These are phyloP conservation scores for Nowakowskiella sp. DNA, from an alignment of 192 early-diverging fungal species.

Conservation along the genomic window DNA sequence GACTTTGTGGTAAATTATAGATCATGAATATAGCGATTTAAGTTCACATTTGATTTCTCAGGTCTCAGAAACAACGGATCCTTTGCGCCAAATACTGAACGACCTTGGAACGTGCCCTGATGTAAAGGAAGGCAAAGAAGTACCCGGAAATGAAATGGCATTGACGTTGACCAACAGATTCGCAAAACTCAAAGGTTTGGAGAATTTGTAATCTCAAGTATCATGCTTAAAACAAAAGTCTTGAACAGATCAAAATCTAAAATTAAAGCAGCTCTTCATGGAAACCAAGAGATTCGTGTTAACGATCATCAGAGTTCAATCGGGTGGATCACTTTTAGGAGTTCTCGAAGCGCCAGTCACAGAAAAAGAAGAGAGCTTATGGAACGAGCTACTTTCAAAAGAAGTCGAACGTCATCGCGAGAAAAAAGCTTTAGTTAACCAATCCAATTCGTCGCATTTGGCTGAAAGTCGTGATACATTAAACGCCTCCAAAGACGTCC, in stretches of 20 bases:
- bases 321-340: conserved; percentile 72
- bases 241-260: conserved; percentile 32
- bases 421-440: not conserved
- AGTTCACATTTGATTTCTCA: conserved; percentile 1
- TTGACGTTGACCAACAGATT: conserved; percentile 68
- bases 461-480: conserved; percentile 6
- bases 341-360: conserved; percentile 72
- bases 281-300: conserved; percentile 88
- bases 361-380: conserved; percentile 61
- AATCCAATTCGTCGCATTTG: conserved; percentile 6
- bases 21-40: conserved; percentile 5
- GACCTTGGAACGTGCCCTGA: conserved; percentile 36
- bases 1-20: conserved; percentile 48
- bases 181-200: conserved; percentile 24
- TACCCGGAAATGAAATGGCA: conserved; percentile 45
- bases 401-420: conserved; percentile 1
- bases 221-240: conserved; percentile 27
- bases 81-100: conserved; percentile 32
- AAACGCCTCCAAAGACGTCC: conserved; percentile 1
- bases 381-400: conserved; percentile 10
- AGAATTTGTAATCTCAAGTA: not conserved
- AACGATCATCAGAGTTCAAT: conserved; percentile 77
- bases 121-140: conserved; percentile 9
- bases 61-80: conserved; percentile 27
- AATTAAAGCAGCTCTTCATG: conserved; percentile 60